A percentile compares a stretch with the other conserved stretches of the same genome.
These are phyloP conservation scores for Glycine soja DNA, from an alignment of 306 rosid species.

Conservation along the genomic window DNA sequence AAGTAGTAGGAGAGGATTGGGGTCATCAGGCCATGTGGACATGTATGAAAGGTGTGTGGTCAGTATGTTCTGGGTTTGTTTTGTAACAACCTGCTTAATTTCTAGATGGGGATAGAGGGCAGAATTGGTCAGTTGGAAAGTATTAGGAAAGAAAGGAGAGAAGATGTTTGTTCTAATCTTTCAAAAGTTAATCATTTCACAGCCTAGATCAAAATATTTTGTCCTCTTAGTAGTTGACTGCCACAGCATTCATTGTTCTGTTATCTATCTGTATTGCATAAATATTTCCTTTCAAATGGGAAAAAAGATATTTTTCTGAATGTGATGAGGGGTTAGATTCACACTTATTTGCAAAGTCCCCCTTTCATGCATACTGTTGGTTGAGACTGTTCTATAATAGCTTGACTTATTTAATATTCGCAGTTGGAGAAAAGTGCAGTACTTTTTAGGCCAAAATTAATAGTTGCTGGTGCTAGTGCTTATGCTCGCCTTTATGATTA, in stretches of 20 bases:
- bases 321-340: conserved; percentile 10
- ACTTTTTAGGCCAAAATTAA: conserved; percentile 92
- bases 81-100: conserved; percentile 20
- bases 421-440: conserved; percentile 97
- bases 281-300: neutral
- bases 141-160: conserved; percentile 7
- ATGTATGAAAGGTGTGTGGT: conserved; percentile 9
- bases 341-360: neutral
- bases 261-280: conserved; percentile 22
- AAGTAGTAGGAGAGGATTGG: conserved; percentile 3
- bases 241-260: conserved; percentile 30
- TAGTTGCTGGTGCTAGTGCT: conserved; percentile 99
- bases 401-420: conserved; percentile 39
- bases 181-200: conserved; percentile 27
- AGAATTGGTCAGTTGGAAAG: conserved; percentile 5
- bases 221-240: conserved; percentile 29
- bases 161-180: conserved; percentile 25
- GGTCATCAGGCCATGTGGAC: neutral
- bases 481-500: conserved; percentile 97
- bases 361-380: conserved; percentile 20
- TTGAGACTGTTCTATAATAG: conserved; percentile 24
- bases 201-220: conserved; percentile 20
- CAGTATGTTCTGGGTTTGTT: conserved; percentile 25
- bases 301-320: neutral
- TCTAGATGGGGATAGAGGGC: neutral